Base-by-base conservation (phyloP, 164 flowering plant genomes). In the Berberis thunbergii region DNA sequence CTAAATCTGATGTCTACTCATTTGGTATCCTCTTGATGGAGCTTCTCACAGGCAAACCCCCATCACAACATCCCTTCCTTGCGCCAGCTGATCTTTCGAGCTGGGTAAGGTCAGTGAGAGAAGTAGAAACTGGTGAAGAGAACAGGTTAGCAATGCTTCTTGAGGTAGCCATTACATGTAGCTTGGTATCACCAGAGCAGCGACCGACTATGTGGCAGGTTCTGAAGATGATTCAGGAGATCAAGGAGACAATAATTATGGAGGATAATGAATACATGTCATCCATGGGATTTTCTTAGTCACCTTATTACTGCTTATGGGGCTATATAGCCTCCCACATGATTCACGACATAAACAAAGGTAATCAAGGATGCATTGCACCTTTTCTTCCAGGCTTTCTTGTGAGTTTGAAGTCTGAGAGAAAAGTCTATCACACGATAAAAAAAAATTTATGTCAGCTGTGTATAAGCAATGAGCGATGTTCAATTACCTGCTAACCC, bases 161-260 rank as follows among this genome's bases (percentile, higher is more conserved):
- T 43, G 91, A 88, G 72, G 85, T 95, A 52, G 96, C 92, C 1
- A 64, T 72, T 10, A 80, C 81, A 50, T 91, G 97, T 73, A 68
- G 81, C n/a, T 65, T 60, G 63, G 62, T 70, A 1, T 83, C 85
- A 7, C 87, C 91, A 1, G 99, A 95, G 64, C 96, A 86, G 67
- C 77, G 99, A 72, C 99, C 99, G 2, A 79, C 91, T 2, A 91
- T 90, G 97, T 86, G 96, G 96, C 90, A 84, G 72, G 97, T 95
- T 39, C 64, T 95, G 86, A 95, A 84, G 84, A 89, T 95, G 97
- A 73, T 95, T 54, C 96, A 91, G 62, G 97, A 91, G 79, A 86
- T 95, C 57, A 94, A 94, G 70, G 91, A 88, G 66, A 70, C 68
- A 46, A 82, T 79, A 5, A 62, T 79, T 57, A 70, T 70, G 74